These are phyloP conservation scores for Clitoria ternatea DNA, from an alignment of 306 rosid species.

Conservation along the genomic window DNA sequence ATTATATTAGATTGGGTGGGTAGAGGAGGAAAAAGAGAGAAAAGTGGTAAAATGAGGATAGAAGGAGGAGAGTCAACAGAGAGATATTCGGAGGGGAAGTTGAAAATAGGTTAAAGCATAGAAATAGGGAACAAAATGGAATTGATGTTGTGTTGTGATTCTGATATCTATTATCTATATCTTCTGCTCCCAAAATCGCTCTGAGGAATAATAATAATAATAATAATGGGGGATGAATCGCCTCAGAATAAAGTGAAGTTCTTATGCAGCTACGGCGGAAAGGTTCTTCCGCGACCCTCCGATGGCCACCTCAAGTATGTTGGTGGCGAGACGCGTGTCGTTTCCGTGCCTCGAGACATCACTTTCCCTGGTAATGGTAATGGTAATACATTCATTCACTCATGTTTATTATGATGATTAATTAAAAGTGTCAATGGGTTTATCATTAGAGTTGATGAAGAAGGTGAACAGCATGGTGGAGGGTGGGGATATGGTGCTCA, in stretches of 20 bases:
- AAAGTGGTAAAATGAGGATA: too few species aligned
- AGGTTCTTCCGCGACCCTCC: conserved; percentile 63
- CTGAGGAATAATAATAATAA: not conserved
- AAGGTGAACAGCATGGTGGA: conserved; percentile 45
- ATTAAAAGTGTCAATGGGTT: too few species aligned
- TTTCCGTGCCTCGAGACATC: conserved; percentile 47
- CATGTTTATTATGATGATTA: not conserved
- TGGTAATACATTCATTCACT: not conserved
- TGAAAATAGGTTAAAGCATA: too few species aligned
- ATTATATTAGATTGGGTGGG: too few species aligned
- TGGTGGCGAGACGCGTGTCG: conserved; percentile 88
- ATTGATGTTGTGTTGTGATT: too few species aligned
- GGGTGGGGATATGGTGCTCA: conserved; percentile 59
- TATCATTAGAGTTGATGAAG: conserved; percentile 53
- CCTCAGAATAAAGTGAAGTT: conserved; percentile 59
- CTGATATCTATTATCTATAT: too few species aligned
- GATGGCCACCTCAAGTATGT: conserved; percentile 75
- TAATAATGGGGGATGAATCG: conserved; percentile 28
- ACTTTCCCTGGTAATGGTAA: conserved; percentile 59
- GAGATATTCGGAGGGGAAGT: too few species aligned
- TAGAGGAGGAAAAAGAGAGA: too few species aligned
- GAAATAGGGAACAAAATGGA: too few species aligned
- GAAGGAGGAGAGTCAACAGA: too few species aligned
- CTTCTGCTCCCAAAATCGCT: too few species aligned
- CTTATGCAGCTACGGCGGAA: conserved; percentile 85